These are phyloP conservation scores for Mycosarcoma maydis DNA, from an alignment of 1,284 basidiomycete genomes.

Conservation along the genomic window DNA sequence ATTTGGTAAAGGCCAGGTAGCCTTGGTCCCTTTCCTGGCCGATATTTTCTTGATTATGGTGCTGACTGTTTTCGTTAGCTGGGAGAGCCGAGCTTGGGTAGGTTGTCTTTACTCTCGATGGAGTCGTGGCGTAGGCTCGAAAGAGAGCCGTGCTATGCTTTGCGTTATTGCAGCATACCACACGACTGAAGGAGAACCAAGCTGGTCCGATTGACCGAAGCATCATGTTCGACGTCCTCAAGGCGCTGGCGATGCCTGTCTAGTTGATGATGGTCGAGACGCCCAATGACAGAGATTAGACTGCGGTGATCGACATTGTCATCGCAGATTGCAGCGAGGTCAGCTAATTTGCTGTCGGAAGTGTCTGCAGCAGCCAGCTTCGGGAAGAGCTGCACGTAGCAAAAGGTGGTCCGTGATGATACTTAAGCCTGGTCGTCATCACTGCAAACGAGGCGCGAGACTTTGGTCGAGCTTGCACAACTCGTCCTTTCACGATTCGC, in stretches of 20 bases:
- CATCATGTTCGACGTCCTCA: slow-evolving; percentile 7
- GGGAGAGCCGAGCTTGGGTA: slow-evolving; percentile 45
- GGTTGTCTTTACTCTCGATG: slow-evolving; percentile 44
- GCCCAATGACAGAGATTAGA: no score
- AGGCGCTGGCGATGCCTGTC: no score
- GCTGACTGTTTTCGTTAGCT: slow-evolving; percentile 34
- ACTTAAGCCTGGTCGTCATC: slow-evolving; percentile 1
- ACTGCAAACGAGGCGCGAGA: background rate
- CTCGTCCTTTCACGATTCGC: background rate
- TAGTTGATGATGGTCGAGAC: no score
- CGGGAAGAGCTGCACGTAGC: no score
- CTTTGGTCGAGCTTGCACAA: background rate
- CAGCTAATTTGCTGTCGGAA: no score
- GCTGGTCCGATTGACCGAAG: slow-evolving; percentile 13
- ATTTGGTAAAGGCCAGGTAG: slow-evolving; percentile 59
- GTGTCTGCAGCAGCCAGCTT: no score
- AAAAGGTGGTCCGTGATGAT: no score
- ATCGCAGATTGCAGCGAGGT: no score
- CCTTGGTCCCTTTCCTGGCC: slow-evolving; percentile 39
- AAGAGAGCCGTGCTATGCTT: background rate
- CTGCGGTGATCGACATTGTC: no score
- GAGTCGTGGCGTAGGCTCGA: slow-evolving; percentile 25
- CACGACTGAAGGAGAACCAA: background rate
- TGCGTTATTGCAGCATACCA: background rate
- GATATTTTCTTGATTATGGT: slow-evolving; percentile 12